These are phyloP conservation scores for Trichophyton mentagrophytes DNA, from an alignment of 2,329 filamentous ascomycete species.

Conservation along the genomic window DNA sequence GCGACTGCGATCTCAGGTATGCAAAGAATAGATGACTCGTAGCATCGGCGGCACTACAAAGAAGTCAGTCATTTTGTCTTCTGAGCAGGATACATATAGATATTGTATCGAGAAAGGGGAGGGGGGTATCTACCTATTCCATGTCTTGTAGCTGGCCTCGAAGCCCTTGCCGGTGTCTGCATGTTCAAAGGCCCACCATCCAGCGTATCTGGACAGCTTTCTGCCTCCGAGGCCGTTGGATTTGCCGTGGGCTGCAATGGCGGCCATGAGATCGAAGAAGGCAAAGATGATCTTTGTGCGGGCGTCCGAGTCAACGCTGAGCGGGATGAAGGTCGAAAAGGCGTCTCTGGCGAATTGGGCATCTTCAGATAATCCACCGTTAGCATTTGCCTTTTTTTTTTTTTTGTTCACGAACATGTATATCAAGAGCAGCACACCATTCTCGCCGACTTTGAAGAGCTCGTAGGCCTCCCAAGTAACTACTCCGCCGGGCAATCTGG, in stretches of 20 bases:
- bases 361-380: conserved; percentile 42
- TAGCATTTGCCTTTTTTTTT: conserved; percentile 8
- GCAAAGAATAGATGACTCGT: conserved; percentile 97
- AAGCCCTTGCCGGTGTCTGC: conserved; percentile 79
- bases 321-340: conserved; percentile 90
- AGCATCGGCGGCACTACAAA: conserved; percentile 63
- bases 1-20: conserved; percentile 78
- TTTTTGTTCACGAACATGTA: conserved; percentile 7
- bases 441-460: conserved; percentile 85
- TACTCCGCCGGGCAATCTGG: conserved; percentile 74
- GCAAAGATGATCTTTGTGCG: conserved; percentile 84
- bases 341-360: conserved; percentile 83
- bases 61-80: too few relatives aligned
- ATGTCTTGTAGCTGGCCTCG: conserved; percentile 82
- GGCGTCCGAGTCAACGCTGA: conserved; percentile 78
- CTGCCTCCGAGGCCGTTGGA: conserved; percentile 82
- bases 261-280: conserved; percentile 87
- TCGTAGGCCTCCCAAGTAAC: conserved; percentile 97
- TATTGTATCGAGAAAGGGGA: neutral
- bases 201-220: conserved; percentile 87
- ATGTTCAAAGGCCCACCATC: conserved; percentile 98
- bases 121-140: conserved; percentile 54
- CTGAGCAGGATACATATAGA: neutral
- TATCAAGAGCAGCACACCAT: conserved; percentile 38
- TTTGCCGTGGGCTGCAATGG: conserved; percentile 86